Evolutionary conservation across 2,329 filamentous ascomycete genomes (phyloP).

Genomic region (Penicillium sp.): DNA sequence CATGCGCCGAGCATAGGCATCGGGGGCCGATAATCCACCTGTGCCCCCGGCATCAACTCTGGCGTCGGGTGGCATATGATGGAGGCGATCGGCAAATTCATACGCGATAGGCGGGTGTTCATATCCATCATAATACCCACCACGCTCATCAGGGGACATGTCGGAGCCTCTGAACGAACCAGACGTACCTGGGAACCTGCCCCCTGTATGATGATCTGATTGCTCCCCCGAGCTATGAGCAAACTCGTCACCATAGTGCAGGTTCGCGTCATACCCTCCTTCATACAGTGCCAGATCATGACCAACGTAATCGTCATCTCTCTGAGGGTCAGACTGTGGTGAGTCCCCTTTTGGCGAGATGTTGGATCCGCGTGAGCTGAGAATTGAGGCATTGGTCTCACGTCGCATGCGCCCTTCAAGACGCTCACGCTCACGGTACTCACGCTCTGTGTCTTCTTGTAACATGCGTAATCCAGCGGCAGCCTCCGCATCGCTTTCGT

Average conservation of each 20-base stretch:
- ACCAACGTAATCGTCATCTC: slow-evolving; percentile 68
- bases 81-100: slow-evolving; percentile 59
- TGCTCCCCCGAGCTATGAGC: slow-evolving; percentile 20
- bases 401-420: slow-evolving; percentile 57
- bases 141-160: slow-evolving; percentile 25
- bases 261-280: slow-evolving; percentile 65
- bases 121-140: slow-evolving; percentile 34
- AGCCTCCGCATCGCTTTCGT: slow-evolving; percentile 86
- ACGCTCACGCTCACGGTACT: slow-evolving; percentile 29
- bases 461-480: slow-evolving; percentile 80
- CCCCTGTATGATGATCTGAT: slow-evolving; percentile 16
- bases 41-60: slow-evolving; percentile 85
- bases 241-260: slow-evolving; percentile 60
- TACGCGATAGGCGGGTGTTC: slow-evolving; percentile 45
- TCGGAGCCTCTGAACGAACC: slow-evolving; percentile 32
- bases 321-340: slow-evolving; percentile 45
- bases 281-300: slow-evolving; percentile 75
- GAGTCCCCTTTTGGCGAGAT: slow-evolving; percentile 37
- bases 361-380: slow-evolving; percentile 42
- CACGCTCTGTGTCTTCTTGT: slow-evolving; percentile 65
- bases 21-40: slow-evolving; percentile 80
- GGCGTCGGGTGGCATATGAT: slow-evolving; percentile 57
- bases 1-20: slow-evolving; percentile 61
- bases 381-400: slow-evolving; percentile 54
- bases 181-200: slow-evolving; percentile 22